Conservation (phyloP, 139 green algal genomes). For the Diplosphaera chodatii region DNA sequence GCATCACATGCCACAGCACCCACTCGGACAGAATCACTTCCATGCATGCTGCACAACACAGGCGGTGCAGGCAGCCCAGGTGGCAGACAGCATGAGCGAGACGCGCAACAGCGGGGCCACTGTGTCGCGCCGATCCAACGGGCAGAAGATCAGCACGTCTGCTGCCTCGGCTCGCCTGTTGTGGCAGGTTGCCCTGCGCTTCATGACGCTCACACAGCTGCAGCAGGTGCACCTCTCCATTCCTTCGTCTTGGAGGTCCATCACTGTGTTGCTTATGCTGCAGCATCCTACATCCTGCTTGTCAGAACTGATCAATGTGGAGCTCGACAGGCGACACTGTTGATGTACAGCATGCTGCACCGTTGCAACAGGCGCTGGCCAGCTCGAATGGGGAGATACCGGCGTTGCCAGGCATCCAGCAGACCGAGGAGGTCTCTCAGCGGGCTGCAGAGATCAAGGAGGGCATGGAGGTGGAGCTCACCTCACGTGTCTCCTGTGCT, state of each 20-base stretch:
- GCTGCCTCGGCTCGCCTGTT: conserved; percentile 44
- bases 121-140: too few species aligned
- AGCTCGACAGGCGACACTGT: not conserved
- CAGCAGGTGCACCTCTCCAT: conserved; percentile 19
- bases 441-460: conserved; percentile 36
- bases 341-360: too few species aligned
- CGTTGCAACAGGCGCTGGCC: not conserved
- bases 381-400: conserved; percentile 17
- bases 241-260: too few species aligned
- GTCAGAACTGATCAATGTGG: not conserved
- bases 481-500: conserved; percentile 44
- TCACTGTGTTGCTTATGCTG: too few species aligned
- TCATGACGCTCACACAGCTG: conserved; percentile 60
- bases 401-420: conserved; percentile 3
- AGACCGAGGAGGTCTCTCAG: conserved; percentile 26
- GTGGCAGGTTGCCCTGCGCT: conserved; percentile 44
- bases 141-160: conserved; percentile 12
- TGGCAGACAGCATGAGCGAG: not conserved
- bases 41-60: too few species aligned
- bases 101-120: too few species aligned
- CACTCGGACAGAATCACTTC: too few species aligned
- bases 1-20: too few species aligned
- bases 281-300: not conserved
- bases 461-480: conserved; percentile 29
- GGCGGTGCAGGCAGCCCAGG: conserved; percentile 20